phyloP scores from a whole-genome alignment of 2,329 filamentous ascomycete genomes.

The Trichothecium sympodiale region DNA sequence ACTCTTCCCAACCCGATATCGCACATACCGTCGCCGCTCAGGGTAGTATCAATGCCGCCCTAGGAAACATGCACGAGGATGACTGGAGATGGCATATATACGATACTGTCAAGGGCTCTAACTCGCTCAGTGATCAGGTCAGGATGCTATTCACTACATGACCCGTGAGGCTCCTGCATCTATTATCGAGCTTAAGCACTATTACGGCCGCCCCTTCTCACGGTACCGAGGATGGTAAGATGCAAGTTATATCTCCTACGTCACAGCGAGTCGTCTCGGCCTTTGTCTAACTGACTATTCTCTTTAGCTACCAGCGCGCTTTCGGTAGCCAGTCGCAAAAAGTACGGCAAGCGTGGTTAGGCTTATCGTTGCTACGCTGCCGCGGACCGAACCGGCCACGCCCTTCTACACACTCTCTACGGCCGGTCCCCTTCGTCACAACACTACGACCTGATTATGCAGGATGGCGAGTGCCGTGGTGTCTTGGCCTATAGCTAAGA shows the following conservation, averaged over 20 bases:
- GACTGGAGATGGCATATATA: constrained; percentile 99
- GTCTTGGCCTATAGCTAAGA: constrained; percentile 98
- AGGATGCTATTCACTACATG: constrained; percentile 98
- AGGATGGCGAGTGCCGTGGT: constrained; percentile 92
- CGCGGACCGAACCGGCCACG: constrained; percentile 93
- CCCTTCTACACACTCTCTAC: constrained; percentile 95
- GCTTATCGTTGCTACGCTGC: constrained; percentile 96
- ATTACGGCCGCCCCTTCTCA: constrained; percentile 89
- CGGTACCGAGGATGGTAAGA: constrained; percentile 90
- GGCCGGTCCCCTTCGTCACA: constrained; percentile 93
- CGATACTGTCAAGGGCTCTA: constrained; percentile 94
- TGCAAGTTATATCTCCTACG: constrained; percentile 40
- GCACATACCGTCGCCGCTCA: constrained; percentile 73
- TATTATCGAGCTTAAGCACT: constrained; percentile 87
- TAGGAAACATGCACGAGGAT: constrained; percentile 95
- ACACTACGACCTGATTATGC: constrained; percentile 97
- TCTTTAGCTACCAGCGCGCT: constrained; percentile 80
- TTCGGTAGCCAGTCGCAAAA: constrained; percentile 95
- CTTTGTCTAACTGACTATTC: constrained; percentile 7
- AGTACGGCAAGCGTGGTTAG: constrained; percentile 93
- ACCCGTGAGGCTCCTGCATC: constrained; percentile 85
- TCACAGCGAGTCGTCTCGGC: background rate
- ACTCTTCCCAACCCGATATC: constrained; percentile 68
- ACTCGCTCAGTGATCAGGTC: constrained; percentile 82
- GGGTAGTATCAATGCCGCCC: constrained; percentile 78